These are phyloP conservation scores for Metarhizium sp. DNA, from an alignment of 2,329 filamentous ascomycete species.

Conservation along the genomic window DNA sequence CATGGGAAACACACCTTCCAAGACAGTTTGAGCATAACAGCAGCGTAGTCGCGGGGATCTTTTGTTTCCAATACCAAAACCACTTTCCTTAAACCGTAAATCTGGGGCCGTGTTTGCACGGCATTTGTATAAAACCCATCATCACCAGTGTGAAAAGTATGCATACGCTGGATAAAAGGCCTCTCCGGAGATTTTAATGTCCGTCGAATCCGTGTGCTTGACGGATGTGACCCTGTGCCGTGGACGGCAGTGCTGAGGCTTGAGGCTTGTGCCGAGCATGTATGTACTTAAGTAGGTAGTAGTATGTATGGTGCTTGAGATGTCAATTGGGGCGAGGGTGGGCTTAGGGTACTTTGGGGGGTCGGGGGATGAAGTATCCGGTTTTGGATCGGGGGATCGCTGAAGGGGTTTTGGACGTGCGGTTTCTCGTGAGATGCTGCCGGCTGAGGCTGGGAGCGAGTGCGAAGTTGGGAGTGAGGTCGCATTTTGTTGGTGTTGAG, in stretches of 20 bases:
- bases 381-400: background rate
- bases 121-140: background rate
- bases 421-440: background rate
- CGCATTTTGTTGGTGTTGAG: background rate
- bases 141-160: background rate
- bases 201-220: background rate
- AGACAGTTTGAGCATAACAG: background rate
- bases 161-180: background rate
- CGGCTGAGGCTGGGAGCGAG: background rate
- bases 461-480: background rate
- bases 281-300: no score
- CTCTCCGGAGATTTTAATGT: background rate
- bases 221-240: background rate
- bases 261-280: background rate
- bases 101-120: background rate
- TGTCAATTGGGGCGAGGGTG: background rate
- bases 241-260: background rate
- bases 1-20: background rate
- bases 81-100: background rate
- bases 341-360: background rate
- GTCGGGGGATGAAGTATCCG: background rate
- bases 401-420: background rate
- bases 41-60: background rate
- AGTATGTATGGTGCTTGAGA: background rate
- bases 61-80: background rate